phyloP scores from a whole-genome alignment of 176 grass and related monocot species.

The Elymus sibiricus region DNA sequence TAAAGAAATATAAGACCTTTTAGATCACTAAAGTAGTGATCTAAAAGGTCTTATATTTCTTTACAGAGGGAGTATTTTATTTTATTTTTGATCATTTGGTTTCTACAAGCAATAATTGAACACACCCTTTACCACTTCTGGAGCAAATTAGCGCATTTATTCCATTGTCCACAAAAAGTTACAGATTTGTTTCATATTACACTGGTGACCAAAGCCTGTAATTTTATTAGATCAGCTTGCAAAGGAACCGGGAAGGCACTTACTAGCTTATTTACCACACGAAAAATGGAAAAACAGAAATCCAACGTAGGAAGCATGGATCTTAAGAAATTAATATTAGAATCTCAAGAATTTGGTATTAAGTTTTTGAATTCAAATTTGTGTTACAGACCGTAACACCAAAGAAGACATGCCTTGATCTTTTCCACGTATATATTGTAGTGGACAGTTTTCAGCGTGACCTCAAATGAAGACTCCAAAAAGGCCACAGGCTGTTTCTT shows the following conservation, averaged over 20 bases:
- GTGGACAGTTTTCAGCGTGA: not conserved
- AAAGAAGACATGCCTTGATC: conserved; percentile 3
- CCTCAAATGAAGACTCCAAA: conserved; percentile 2
- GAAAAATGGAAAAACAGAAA: not conserved
- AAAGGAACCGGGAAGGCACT: not conserved
- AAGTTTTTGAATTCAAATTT: not conserved
- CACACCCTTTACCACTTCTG: not conserved
- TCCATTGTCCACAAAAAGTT: not conserved
- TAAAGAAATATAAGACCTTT: too few relatives aligned
- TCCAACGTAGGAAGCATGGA: not conserved
- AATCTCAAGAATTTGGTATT: not conserved
- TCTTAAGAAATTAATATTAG: not conserved
- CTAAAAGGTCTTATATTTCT: too few relatives aligned
- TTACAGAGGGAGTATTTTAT: too few relatives aligned
- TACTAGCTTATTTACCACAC: not conserved
- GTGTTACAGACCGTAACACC: conserved; percentile 15
- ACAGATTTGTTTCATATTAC: not conserved
- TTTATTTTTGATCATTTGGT: not conserved
- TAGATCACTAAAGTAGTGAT: too few relatives aligned
- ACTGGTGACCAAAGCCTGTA: not conserved
- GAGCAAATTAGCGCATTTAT: not conserved
- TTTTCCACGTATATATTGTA: not conserved
- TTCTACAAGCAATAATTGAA: not conserved
- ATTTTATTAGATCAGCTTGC: not conserved
- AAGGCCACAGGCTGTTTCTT: not conserved